Evolutionary conservation across 2,329 filamentous ascomycete species (phyloP).

Genomic region (Rosellinia necatrix): DNA sequence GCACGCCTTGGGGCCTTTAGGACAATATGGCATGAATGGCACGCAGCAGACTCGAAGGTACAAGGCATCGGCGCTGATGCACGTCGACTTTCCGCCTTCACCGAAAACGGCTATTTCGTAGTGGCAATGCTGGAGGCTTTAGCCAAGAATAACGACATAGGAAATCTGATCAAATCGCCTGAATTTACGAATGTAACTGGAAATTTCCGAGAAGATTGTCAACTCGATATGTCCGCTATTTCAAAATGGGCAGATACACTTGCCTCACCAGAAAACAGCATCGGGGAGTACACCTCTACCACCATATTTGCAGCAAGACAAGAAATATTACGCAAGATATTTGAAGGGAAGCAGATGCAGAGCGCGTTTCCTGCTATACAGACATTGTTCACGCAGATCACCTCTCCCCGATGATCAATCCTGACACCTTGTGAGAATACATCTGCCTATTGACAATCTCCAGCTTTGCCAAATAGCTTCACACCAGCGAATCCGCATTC

Average conservation of each 20-base stretch:
- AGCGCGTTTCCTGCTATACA: constrained; percentile 9
- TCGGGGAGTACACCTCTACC: not conserved
- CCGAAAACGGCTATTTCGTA: not conserved
- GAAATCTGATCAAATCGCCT: constrained; percentile 4
- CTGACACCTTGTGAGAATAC: not conserved
- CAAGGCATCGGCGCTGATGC: not conserved
- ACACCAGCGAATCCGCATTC: not conserved
- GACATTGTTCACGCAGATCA: constrained; percentile 1
- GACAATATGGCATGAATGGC: constrained; percentile 37
- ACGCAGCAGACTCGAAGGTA: not conserved
- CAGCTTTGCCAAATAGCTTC: not conserved
- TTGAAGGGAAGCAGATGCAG: constrained; percentile 8
- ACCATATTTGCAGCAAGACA: not conserved
- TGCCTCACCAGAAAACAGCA: not conserved
- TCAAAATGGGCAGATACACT: constrained; percentile 23
- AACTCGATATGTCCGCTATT: constrained; percentile 33
- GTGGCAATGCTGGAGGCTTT: constrained; percentile 2
- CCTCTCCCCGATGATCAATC: constrained; percentile 2
- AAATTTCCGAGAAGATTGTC: constrained; percentile 26
- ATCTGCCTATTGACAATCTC: not conserved
- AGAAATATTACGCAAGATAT: not conserved
- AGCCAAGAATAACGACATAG: constrained; percentile 9
- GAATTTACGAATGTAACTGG: constrained; percentile 18
- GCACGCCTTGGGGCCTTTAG: constrained; percentile 38
- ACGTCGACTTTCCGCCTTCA: not conserved